Evolutionary conservation across 495 filamentous ascomycete genomes (phyloP).

Genomic region (Trichocladium uniseriatum): DNA sequence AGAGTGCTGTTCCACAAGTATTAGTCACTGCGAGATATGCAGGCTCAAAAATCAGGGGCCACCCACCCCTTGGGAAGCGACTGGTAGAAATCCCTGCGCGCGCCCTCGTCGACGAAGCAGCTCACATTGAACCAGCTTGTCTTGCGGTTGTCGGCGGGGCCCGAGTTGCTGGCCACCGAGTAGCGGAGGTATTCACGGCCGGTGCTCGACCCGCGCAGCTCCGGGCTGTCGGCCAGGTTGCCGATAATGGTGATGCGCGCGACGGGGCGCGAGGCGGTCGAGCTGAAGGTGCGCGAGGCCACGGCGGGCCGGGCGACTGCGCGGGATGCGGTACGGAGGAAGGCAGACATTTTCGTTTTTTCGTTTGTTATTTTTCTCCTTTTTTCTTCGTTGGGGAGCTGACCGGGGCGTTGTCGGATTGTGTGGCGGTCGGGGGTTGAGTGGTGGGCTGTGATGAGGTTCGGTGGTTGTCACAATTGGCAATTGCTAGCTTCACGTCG

Average conservation of each 20-base stretch:
- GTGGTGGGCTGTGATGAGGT: not conserved
- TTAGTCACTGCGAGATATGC: not conserved
- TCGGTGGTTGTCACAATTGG: too few species aligned
- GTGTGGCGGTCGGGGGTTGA: not conserved
- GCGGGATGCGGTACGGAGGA: constrained; percentile 35
- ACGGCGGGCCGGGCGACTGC: constrained; percentile 25
- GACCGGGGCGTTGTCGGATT: not conserved
- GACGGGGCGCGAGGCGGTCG: constrained; percentile 49
- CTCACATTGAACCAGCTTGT: constrained; percentile 72
- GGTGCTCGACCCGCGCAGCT: constrained; percentile 53
- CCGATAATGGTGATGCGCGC: constrained; percentile 62
- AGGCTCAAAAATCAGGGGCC: too few species aligned
- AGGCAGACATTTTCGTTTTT: constrained; percentile 29
- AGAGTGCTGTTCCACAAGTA: constrained; percentile 45
- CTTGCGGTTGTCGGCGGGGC: constrained; percentile 49
- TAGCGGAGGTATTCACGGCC: constrained; percentile 63
- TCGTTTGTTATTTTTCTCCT: not conserved
- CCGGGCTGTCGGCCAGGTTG: constrained; percentile 60
- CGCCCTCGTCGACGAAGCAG: constrained; percentile 52
- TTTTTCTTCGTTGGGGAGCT: not conserved
- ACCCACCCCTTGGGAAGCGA: constrained; percentile 71
- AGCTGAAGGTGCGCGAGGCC: constrained; percentile 45
- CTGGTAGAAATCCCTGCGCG: constrained; percentile 54
- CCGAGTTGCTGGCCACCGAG: constrained; percentile 50
- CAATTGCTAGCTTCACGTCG: too few species aligned